phyloP scores from a whole-genome alignment of 1,139 yeast genomes.

The Ashbya aceris region DNA sequence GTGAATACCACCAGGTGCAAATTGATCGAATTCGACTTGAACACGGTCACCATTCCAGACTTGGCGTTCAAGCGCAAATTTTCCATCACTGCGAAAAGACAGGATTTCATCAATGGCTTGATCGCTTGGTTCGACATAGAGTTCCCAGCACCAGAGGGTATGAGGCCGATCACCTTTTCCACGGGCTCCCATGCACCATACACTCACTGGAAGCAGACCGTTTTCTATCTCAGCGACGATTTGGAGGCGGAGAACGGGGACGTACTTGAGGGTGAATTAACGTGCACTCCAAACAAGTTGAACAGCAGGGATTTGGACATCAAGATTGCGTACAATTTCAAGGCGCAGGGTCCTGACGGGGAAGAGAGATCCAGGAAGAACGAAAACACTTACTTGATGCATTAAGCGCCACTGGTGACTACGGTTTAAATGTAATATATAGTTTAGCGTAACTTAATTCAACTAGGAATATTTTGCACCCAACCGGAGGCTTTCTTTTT shows the following conservation, averaged over 20 bases:
- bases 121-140: constrained; percentile 94
- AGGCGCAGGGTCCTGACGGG: constrained; percentile 44
- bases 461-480: neutral
- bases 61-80: constrained; percentile 66
- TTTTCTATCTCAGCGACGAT: constrained; percentile 80
- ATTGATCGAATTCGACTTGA: constrained; percentile 76
- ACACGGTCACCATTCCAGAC: constrained; percentile 77
- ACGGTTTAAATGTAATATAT: too few relatives aligned
- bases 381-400: constrained; percentile 26
- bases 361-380: constrained; percentile 41
- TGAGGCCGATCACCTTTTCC: constrained; percentile 52
- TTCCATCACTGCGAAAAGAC: constrained; percentile 61
- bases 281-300: constrained; percentile 62
- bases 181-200: constrained; percentile 78
- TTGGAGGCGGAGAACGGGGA: constrained; percentile 75
- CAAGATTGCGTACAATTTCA: constrained; percentile 44
- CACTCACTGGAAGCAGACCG: constrained; percentile 97
- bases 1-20: constrained; percentile 63
- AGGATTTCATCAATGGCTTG: constrained; percentile 79
- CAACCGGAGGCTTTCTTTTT: neutral
- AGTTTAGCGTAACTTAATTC: too few relatives aligned
- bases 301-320: constrained; percentile 86
- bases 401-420: constrained; percentile 11
- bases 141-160: constrained; percentile 53
- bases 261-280: constrained; percentile 55